phyloP scores from a whole-genome alignment of 2,329 filamentous ascomycete species.

The Parastagonospora nodorum region DNA sequence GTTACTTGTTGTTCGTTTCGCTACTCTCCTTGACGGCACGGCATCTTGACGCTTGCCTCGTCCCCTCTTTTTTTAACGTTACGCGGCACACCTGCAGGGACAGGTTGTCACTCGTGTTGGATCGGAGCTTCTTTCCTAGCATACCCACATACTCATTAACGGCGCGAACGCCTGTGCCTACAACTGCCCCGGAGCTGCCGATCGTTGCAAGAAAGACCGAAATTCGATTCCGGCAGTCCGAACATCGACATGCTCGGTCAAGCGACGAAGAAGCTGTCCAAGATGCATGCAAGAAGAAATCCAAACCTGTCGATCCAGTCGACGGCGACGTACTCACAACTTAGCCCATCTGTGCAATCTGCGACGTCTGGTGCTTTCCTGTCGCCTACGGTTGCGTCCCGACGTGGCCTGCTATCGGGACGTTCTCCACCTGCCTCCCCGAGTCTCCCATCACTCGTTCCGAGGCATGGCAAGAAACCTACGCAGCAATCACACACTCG shows the following conservation, averaged over 20 bases:
- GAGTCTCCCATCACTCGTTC: constrained; percentile 69
- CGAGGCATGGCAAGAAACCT: constrained; percentile 67
- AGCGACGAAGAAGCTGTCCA: constrained; percentile 40
- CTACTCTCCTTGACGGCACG: constrained; percentile 14
- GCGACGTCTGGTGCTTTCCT: constrained; percentile 44
- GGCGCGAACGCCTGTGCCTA: constrained; percentile 4
- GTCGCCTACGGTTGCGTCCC: constrained; percentile 40
- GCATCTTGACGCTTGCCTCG: constrained; percentile 16
- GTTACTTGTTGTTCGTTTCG: constrained; percentile 2
- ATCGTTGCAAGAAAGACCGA: neutral
- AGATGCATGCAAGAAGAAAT: constrained; percentile 54
- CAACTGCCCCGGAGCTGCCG: constrained; percentile 8
- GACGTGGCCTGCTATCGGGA: constrained; percentile 63
- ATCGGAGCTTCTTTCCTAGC: neutral
- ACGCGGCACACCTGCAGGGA: constrained; percentile 18
- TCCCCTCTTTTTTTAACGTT: constrained; percentile 21
- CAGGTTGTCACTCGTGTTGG: constrained; percentile 9
- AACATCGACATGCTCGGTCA: constrained; percentile 43
- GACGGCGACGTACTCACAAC: constrained; percentile 41
- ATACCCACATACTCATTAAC: constrained; percentile 2
- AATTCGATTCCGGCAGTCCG: constrained; percentile 2
- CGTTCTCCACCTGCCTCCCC: constrained; percentile 74
- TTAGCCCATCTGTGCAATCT: constrained; percentile 35
- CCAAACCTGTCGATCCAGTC: constrained; percentile 54
- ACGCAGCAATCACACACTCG: constrained; percentile 59